These are phyloP conservation scores for Saturnispora quitensis DNA, from an alignment of 805 yeast genomes.

Conservation along the genomic window DNA sequence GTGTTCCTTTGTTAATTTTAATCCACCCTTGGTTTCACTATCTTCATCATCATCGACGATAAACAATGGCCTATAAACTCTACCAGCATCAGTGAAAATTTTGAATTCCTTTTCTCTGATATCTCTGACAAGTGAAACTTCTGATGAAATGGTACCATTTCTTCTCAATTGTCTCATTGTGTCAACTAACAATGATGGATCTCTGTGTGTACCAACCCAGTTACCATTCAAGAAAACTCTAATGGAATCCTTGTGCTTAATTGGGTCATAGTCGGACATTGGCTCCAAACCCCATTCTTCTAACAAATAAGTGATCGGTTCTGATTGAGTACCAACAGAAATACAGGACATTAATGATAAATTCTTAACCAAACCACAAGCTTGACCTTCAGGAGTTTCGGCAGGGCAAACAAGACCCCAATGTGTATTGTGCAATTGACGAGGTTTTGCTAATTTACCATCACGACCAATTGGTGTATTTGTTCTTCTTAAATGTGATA, in stretches of 20 bases:
- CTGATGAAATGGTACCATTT: constrained; percentile 91
- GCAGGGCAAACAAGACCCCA: constrained; percentile 99
- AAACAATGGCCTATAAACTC: constrained; percentile 94
- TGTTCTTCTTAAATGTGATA: constrained; percentile 97
- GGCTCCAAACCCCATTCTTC: constrained; percentile 99
- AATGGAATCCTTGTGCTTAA: constrained; percentile 82
- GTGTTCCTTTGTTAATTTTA: constrained; percentile 79
- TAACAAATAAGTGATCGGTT: constrained; percentile 83
- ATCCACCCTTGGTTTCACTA: constrained; percentile 61
- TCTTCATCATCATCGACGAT: constrained; percentile 81
- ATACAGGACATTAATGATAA: constrained; percentile 94
- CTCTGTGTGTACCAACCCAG: constrained; percentile 98
- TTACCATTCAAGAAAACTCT: constrained; percentile 97
- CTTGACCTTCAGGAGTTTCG: constrained; percentile 99
- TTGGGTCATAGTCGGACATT: constrained; percentile 89
- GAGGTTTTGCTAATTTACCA: constrained; percentile 97
- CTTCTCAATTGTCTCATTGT: constrained; percentile 89
- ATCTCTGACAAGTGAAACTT: constrained; percentile 93
- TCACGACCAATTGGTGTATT: constrained; percentile 99
- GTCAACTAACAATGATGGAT: constrained; percentile 84
- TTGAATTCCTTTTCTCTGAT: constrained; percentile 94
- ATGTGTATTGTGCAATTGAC: constrained; percentile 98
- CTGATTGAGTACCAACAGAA: constrained; percentile 96
- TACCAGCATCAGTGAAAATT: constrained; percentile 96
- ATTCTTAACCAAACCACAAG: constrained; percentile 98